Evolutionary conservation across 139 green algal genomes (phyloP), one percentile per base, ranked within the genome.

Genomic region (Chlamydomonas applanata): DNA sequence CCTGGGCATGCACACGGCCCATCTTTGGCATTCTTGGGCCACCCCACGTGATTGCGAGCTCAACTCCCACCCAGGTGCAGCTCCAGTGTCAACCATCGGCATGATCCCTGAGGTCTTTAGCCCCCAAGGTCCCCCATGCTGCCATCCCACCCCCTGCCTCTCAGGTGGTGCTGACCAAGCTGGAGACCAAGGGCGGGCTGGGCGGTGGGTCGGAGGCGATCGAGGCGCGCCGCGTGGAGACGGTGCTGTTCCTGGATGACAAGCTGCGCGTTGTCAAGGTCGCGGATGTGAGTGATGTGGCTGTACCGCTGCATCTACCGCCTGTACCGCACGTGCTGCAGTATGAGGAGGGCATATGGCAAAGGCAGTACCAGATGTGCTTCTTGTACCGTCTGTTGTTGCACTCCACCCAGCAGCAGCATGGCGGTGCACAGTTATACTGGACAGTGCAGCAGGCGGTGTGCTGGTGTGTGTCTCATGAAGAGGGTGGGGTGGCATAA

Each of bases 181-280:
- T 40, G 22, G 59, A 66, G 59, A 66, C 59, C 24, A 34, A 66
- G 59, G 59, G 59, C 17, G 59, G 59, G 11, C 59, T 66, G n/a
- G 59, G 59, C n/a, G 40, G 40, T 49, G 59, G 59, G n/a, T 36
- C 59, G 2, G 11, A 66, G 59, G 30, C 29, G 3, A 30, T 66
- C 9, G 30, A 66, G n/a, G 29, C 59, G 59, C 59, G 30, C 29
- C 59, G 59, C 59, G 9, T 9, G 3, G 59, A 40, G 24, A 36
- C 59, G 13, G 25, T 66, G 24, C n/a, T 66, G 59, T 66, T 40
- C 59, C 59, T 66, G 25, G 59, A 66, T 25, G 40, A 49, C 40
- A 49, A 49, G 40, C 40, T 49, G 40, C 17, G 24, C 59, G 59
- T 40, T 7, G n/a, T 66, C 59, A 66, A 40, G 59, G 59, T 66